Conservation (phyloP, 257 asterid genomes). For the Solanum medicagineum region DNA sequence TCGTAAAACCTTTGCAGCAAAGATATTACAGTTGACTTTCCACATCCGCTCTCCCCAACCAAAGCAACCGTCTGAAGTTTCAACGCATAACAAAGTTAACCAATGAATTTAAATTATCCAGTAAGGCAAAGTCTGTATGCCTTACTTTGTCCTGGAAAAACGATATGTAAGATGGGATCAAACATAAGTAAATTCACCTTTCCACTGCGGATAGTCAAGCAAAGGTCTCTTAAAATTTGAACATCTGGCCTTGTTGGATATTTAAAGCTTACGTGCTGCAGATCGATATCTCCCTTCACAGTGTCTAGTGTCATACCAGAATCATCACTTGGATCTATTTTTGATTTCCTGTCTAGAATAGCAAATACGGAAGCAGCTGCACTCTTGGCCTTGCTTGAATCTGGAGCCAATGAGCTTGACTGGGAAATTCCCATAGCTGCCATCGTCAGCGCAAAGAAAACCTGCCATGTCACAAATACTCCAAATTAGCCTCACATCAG, state of each 20-base stretch:
- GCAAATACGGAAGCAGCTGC: conserved; percentile 73
- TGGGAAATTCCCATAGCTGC: conserved; percentile 80
- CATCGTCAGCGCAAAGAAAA: conserved; percentile 78
- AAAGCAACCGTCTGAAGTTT: conserved; percentile 65
- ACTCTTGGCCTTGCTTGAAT: conserved; percentile 69
- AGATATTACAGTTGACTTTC: conserved; percentile 77
- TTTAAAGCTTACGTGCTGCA: conserved; percentile 55
- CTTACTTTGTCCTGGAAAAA: not conserved
- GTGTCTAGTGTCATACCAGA: conserved; percentile 55
- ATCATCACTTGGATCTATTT: conserved; percentile 72
- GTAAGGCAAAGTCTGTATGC: not conserved
- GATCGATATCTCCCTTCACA: conserved; percentile 71
- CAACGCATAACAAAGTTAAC: not conserved
- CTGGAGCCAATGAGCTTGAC: conserved; percentile 79
- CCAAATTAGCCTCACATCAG: not conserved
- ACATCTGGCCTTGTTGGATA: conserved; percentile 81
- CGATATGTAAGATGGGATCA: not conserved
- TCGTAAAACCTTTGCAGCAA: conserved; percentile 72
- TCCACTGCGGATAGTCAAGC: conserved; percentile 60
- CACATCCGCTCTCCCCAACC: conserved; percentile 96
- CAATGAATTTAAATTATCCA: not conserved
- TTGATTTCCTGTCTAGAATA: conserved; percentile 54
- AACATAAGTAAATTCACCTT: conserved; percentile 27
- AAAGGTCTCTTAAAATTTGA: conserved; percentile 53
- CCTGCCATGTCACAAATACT: conserved; percentile 33